phyloP scores from a whole-genome alignment of 192 early-diverging fungal genomes.

The Coemansia sp. region DNA sequence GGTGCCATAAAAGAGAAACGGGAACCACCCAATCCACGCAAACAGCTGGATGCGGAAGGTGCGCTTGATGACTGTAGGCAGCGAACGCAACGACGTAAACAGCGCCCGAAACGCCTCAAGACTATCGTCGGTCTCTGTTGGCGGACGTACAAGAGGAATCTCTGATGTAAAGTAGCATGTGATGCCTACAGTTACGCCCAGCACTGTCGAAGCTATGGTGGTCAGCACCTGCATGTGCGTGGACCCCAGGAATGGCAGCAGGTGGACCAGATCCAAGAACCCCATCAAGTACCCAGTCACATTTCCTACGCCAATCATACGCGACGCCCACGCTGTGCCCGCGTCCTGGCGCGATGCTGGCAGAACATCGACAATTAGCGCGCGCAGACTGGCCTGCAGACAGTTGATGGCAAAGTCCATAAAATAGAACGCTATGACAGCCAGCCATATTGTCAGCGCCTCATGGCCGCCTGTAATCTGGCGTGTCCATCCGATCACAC shows the following conservation, averaged over 20 bases:
- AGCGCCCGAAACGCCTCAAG: conserved; percentile 47
- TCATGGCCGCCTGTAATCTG: conserved; percentile 59
- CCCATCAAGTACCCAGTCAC: conserved; percentile 85
- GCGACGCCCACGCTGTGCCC: conserved; percentile 81
- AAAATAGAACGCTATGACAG: conserved; percentile 82
- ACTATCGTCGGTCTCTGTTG: conserved; percentile 4
- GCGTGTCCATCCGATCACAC: conserved; percentile 71
- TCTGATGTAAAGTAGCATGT: conserved; percentile 71
- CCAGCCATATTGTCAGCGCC: conserved; percentile 60
- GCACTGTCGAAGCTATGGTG: conserved; percentile 65
- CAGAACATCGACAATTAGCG: conserved; percentile 82
- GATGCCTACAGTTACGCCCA: conserved; percentile 58
- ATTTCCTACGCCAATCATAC: conserved; percentile 83
- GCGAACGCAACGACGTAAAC: conserved; percentile 52
- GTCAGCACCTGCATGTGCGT: conserved; percentile 82
- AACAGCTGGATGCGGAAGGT: conserved; percentile 91
- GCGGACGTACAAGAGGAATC: conserved; percentile 22
- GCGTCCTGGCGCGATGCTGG: conserved; percentile 77
- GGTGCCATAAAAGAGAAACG: conserved; percentile 88
- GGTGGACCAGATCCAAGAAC: conserved; percentile 69
- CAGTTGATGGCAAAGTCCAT: conserved; percentile 93
- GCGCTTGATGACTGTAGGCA: conserved; percentile 72
- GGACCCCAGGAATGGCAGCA: conserved; percentile 68
- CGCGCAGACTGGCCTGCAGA: conserved; percentile 79
- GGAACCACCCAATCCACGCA: conserved; percentile 97